phyloP scores from a whole-genome alignment of 2,329 filamentous ascomycete species.

The Penicillium capsulatum region DNA sequence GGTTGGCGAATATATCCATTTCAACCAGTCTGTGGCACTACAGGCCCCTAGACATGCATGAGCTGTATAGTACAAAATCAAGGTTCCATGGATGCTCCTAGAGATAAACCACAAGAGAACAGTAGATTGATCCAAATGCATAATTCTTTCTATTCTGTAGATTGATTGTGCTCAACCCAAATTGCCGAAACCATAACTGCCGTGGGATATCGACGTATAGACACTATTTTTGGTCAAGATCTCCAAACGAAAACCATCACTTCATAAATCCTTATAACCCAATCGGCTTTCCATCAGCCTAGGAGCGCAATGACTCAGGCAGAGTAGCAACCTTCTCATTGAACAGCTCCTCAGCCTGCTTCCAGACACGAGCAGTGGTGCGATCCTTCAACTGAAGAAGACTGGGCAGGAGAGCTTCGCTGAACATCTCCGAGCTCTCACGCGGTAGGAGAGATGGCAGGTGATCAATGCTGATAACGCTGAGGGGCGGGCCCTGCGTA shows the following conservation, averaged over 20 bases:
- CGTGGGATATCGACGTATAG: too few relatives aligned
- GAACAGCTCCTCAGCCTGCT: conserved; percentile 77
- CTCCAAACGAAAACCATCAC: conserved; percentile 11
- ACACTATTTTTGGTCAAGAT: too few relatives aligned
- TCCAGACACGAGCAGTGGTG: conserved; percentile 69
- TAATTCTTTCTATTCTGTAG: too few relatives aligned
- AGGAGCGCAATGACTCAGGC: conserved; percentile 41
- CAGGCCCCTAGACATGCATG: too few relatives aligned
- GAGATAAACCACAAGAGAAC: too few relatives aligned
- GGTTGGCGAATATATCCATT: too few relatives aligned
- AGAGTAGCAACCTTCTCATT: conserved; percentile 72
- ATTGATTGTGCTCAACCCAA: too few relatives aligned
- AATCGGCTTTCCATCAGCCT: not conserved
- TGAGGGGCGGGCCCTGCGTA: conserved; percentile 58
- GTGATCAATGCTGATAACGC: conserved; percentile 85
- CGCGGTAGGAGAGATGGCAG: conserved; percentile 77
- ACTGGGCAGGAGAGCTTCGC: conserved; percentile 69
- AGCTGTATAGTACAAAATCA: too few relatives aligned
- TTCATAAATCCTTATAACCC: conserved; percentile 11
- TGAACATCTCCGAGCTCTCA: conserved; percentile 84
- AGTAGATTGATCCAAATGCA: too few relatives aligned
- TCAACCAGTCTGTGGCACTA: too few relatives aligned
- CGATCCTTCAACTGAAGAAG: conserved; percentile 74
- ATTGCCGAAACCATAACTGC: too few relatives aligned
- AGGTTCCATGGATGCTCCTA: too few relatives aligned